phyloP scores from a whole-genome alignment of 768 basidiomycete genomes.

The Tremella fuciformis region DNA sequence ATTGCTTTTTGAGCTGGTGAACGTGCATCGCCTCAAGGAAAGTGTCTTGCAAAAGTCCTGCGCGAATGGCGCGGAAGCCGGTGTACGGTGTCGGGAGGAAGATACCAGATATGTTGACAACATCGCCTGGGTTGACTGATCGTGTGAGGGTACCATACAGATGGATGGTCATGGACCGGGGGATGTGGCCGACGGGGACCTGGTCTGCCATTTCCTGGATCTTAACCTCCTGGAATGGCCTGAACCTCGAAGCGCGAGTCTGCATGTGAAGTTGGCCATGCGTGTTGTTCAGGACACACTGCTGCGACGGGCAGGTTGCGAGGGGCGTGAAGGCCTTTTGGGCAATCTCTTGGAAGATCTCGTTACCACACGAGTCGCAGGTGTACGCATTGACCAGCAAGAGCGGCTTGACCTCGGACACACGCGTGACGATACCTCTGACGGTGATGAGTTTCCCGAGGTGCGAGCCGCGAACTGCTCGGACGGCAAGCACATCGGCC shows the following conservation, averaged over 20 bases:
- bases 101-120: slow-evolving; percentile 91
- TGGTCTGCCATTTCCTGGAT: slow-evolving; percentile 99
- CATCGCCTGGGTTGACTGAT: slow-evolving; percentile 89
- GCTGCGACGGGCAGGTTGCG: slow-evolving; percentile 77
- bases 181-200: slow-evolving; percentile 98
- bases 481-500: slow-evolving; percentile 66
- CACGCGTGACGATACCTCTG: slow-evolving; percentile 95
- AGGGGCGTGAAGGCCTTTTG: slow-evolving; percentile 88
- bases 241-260: slow-evolving; percentile 93
- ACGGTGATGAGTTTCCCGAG: slow-evolving; percentile 94
- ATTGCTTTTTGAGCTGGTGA: slow-evolving; percentile 94
- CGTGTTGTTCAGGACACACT: slow-evolving; percentile 80
- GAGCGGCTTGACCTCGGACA: slow-evolving; percentile 97
- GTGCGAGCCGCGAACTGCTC: slow-evolving; percentile 78
- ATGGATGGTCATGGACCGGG: slow-evolving; percentile 96
- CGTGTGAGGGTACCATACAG: slow-evolving; percentile 85
- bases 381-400: slow-evolving; percentile 97
- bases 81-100: slow-evolving; percentile 98
- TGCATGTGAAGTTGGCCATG: slow-evolving; percentile 96
- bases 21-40: slow-evolving; percentile 90
- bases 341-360: slow-evolving; percentile 96
- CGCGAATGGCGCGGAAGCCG: slow-evolving; percentile 93
- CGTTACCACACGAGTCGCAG: slow-evolving; percentile 95
- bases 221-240: slow-evolving; percentile 96
- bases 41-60: slow-evolving; percentile 93